Evolutionary conservation across 768 basidiomycete species (phyloP), one percentile per base, ranked within the genome.

Genomic region (Mrakia gelida): DNA sequence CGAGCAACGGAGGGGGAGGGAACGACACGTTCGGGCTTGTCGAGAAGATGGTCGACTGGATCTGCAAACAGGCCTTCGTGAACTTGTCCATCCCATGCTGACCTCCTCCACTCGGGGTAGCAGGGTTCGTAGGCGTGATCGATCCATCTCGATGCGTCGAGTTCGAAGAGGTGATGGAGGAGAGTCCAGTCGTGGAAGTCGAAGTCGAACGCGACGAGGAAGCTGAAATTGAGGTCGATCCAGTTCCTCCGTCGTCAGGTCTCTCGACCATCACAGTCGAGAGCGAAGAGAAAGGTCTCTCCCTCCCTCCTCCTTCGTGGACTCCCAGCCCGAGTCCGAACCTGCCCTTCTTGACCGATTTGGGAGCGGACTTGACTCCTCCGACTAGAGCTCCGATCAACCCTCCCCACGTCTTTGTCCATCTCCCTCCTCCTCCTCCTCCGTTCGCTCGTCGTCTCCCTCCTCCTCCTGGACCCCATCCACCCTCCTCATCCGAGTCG

Each of bases 1-100:
- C 71, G 62, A 78, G 67, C 49, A 78, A n/a, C 13, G 77, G 71
- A 16, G 78, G 78, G 3, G 67, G 73, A 21, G 78, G 78, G 49
- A 79, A 75, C n/a, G 43, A 28, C 16, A 79, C 73, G 49, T 45
- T 34, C 6, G 78, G 78, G 0, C 3, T n/a, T 7, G 78, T 79
- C 38, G 78, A 79, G 23, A 79, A 74, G 28, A 73, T 73, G 11
- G 41, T 45, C 21, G 71, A 49, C 38, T 73, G 61, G 18, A 78
- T 73, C 28, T 62, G 16, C 3, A 49, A 34, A 18, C 72, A 52
- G 8, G 43, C 59, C 21, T 63, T 62, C 23, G 71, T 49, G 62
- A 73, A 78, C 54, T 70, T 76, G 54, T 70, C 65, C 45, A 65
- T 67, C 28, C 59, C 21, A 54, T 32, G 21, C 8, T 65, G 59